Conservation (phyloP, 306 rosid genomes). For the Cicer yamashitae region DNA sequence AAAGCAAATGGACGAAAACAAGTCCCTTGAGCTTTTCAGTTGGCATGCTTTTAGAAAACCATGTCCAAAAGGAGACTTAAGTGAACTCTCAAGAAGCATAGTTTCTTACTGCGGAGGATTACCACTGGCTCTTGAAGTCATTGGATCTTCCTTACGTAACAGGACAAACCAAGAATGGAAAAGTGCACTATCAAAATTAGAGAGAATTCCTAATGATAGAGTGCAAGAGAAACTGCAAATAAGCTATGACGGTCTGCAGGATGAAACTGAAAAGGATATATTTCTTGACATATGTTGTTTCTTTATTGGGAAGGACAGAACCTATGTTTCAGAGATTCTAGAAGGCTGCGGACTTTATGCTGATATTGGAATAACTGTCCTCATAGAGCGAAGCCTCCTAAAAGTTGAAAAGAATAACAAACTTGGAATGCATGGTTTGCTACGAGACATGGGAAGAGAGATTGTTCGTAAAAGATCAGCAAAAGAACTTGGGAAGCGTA, state of each 20-base stretch:
- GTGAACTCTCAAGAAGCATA: conserved; percentile 11
- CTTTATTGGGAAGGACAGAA: neutral
- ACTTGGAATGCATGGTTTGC: conserved; percentile 1
- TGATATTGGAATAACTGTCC: neutral
- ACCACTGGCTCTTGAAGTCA: conserved; percentile 53
- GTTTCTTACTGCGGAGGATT: conserved; percentile 44
- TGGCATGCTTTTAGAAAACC: conserved; percentile 43
- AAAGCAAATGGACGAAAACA: conserved; percentile 19
- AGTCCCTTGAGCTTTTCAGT: conserved; percentile 42
- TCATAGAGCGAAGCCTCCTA: neutral
- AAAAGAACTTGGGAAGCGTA: neutral
- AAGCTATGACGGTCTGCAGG: conserved; percentile 15
- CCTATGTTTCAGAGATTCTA: neutral
- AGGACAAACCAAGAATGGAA: conserved; percentile 38
- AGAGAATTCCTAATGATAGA: conserved; percentile 41
- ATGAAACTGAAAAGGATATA: neutral
- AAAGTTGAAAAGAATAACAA: conserved; percentile 6
- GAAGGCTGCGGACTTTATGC: neutral
- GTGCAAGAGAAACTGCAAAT: conserved; percentile 38
- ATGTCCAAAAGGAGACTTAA: neutral
- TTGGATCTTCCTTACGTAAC: conserved; percentile 42
- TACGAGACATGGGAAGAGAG: conserved; percentile 24
- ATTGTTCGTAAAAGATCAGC: neutral
- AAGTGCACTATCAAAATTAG: conserved; percentile 39
- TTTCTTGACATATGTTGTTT: conserved; percentile 7